These are phyloP conservation scores for Mesembryanthemum crystallinum DNA, from an alignment of 148 eudicot species.

Conservation along the genomic window DNA sequence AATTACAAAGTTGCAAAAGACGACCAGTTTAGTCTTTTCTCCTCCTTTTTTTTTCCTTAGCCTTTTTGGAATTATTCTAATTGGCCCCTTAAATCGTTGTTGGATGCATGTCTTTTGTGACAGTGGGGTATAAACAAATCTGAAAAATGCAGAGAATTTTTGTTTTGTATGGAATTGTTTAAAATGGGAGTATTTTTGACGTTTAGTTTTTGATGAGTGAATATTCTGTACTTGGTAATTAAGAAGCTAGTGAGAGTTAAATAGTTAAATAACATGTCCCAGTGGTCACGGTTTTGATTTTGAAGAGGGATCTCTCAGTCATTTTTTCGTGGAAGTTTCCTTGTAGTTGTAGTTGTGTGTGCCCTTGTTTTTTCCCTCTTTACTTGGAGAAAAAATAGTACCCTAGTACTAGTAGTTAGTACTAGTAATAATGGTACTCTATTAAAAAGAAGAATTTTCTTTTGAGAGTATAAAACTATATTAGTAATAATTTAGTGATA, in stretches of 20 bases:
- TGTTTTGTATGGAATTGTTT: neutral
- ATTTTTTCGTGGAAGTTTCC: constrained; percentile 24
- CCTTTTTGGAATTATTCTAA: neutral
- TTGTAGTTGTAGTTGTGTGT: too few relatives aligned
- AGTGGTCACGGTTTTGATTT: neutral
- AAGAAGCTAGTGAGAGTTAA: neutral
- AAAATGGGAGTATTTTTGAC: neutral
- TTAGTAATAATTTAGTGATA: too few relatives aligned
- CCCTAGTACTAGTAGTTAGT: too few relatives aligned
- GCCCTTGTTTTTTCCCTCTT: neutral
- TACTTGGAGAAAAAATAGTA: neutral
- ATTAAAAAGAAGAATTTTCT: too few relatives aligned
- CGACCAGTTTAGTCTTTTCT: neutral
- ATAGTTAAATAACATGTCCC: neutral
- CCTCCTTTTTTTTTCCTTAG: too few relatives aligned
- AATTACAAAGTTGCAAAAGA: neutral
- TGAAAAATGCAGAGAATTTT: neutral
- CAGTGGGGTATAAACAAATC: neutral
- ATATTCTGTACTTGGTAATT: neutral
- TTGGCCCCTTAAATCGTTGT: neutral
- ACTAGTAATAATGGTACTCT: too few relatives aligned
- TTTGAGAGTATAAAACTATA: too few relatives aligned
- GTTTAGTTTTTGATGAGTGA: neutral
- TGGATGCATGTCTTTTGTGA: constrained; percentile 8
- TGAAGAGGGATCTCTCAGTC: neutral